Evolutionary conservation across 192 early-diverging fungal genomes (phyloP).

Genomic region (Podila minutissima): DNA sequence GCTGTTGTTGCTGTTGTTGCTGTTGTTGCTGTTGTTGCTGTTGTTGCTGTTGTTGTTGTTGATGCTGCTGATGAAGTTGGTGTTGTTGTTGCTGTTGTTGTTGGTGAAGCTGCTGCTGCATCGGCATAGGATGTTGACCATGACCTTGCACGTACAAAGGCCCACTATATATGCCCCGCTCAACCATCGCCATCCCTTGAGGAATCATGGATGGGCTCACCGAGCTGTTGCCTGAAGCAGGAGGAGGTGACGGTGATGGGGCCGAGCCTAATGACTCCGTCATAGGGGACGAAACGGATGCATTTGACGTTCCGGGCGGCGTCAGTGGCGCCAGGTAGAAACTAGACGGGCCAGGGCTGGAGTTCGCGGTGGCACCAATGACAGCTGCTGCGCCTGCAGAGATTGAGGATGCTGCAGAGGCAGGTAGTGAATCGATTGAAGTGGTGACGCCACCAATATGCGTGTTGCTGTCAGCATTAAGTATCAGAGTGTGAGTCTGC

Average conservation of each 20-base stretch:
- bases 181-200: background rate
- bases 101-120: background rate
- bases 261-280: constrained; percentile 42
- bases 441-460: constrained; percentile 4
- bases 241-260: constrained; percentile 41
- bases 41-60: constrained; percentile 1
- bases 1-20: background rate
- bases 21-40: constrained; percentile 15
- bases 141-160: too few relatives aligned
- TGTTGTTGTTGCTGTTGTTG: constrained; percentile 21
- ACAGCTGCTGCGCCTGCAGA: constrained; percentile 23
- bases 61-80: background rate
- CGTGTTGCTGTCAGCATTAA: constrained; percentile 6
- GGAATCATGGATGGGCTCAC: background rate
- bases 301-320: constrained; percentile 38
- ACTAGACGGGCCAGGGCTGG: constrained; percentile 13
- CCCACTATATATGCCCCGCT: background rate
- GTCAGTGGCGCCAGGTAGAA: constrained; percentile 44
- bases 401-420: constrained; percentile 22
- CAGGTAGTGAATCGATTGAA: constrained; percentile 9
- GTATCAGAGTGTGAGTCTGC: constrained; percentile 1
- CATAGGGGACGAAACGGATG: constrained; percentile 23
- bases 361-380: constrained; percentile 1
- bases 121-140: too few relatives aligned
- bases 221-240: background rate